Percentiles rank a stretch among this genome's conserved stretches.
Evolutionary conservation across 306 rosid genomes (phyloP).

Genomic region (Datisca glomerata): DNA sequence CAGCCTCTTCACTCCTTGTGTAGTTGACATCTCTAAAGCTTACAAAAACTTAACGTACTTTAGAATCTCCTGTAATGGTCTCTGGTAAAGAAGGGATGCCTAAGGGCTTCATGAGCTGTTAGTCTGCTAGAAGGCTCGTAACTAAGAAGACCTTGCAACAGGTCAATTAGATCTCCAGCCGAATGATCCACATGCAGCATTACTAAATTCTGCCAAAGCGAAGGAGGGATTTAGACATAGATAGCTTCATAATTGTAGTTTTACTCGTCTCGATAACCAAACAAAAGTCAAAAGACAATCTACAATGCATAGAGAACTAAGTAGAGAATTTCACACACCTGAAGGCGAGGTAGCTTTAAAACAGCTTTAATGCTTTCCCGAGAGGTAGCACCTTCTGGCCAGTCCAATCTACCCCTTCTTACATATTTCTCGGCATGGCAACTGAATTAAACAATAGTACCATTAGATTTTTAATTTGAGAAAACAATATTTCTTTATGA

Average conservation of each 20-base stretch:
- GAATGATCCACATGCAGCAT: constrained; percentile 14
- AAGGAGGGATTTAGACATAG: background rate
- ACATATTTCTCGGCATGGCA: constrained; percentile 33
- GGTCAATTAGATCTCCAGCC: background rate
- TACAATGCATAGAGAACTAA: no score
- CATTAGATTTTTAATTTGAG: no score
- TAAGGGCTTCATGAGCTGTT: background rate
- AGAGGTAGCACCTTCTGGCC: constrained; percentile 42
- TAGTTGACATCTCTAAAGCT: no score
- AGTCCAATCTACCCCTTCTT: constrained; percentile 23
- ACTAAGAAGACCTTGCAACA: background rate
- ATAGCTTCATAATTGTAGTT: background rate
- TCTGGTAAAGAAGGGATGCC: background rate
- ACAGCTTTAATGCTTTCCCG: constrained; percentile 42
- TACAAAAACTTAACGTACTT: no score
- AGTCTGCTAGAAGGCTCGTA: background rate
- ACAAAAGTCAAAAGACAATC: no score
- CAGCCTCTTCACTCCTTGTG: no score
- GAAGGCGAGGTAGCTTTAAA: constrained; percentile 36
- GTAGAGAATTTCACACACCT: no score
- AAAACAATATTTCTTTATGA: no score
- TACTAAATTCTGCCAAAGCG: constrained; percentile 31
- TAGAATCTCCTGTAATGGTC: no score
- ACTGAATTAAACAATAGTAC: no score
- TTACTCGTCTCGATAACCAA: no score